Percentiles rank a stretch among this genome's conserved stretches.
Conservation (phyloP, 148 eudicot genomes). For the Spergularia marina region DNA sequence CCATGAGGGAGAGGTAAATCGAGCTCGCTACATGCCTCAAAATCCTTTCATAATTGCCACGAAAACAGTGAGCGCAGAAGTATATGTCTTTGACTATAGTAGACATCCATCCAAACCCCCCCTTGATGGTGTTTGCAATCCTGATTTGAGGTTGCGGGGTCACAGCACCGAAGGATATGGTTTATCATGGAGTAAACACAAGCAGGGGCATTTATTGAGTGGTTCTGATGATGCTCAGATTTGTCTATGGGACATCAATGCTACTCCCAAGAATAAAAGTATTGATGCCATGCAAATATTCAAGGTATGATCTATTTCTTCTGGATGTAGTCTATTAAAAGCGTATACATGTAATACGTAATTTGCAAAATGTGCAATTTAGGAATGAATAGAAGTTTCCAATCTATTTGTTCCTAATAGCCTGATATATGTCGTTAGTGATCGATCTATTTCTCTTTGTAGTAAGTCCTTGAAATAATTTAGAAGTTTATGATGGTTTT, state of each 20-base stretch:
- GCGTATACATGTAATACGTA: not conserved
- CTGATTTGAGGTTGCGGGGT: conserved; percentile 86
- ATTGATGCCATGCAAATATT: conserved; percentile 62
- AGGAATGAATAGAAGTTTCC: not conserved
- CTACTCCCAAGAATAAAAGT: conserved; percentile 53
- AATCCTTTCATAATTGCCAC: conserved; percentile 83
- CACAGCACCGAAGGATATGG: conserved; percentile 88
- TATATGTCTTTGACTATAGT: conserved; percentile 81
- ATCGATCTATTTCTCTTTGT: not conserved
- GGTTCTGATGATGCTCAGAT: conserved; percentile 86
- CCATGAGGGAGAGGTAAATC: conserved; percentile 90
- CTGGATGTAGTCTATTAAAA: not conserved
- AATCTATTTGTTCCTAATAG: not conserved
- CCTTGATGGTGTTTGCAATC: conserved; percentile 65
- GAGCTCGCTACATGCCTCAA: conserved; percentile 96
- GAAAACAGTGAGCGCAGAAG: conserved; percentile 82
- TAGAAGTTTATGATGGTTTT: not conserved
- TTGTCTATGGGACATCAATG: conserved; percentile 76
- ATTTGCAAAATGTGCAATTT: not conserved
- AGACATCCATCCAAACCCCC: conserved; percentile 92
- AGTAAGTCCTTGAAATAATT: not conserved
- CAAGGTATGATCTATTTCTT: conserved; percentile 42
- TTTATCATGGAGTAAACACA: conserved; percentile 75
- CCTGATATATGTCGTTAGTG: not conserved
- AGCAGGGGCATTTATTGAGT: conserved; percentile 68